Evolutionary conservation across 139 green algal genomes (phyloP).

Genomic region (Asterochloris erici): DNA sequence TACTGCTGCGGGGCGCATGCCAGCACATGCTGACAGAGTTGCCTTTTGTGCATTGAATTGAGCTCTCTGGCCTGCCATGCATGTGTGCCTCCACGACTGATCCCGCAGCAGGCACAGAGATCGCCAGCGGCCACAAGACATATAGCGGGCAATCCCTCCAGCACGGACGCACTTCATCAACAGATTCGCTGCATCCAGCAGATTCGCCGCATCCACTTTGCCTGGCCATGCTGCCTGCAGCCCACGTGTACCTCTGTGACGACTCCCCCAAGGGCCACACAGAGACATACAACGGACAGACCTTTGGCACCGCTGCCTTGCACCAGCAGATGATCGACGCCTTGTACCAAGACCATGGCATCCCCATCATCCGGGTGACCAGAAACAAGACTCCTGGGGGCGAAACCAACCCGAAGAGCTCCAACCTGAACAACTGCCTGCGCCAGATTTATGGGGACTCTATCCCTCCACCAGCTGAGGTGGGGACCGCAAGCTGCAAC

Average conservation of each 20-base stretch:
- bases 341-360: conserved; percentile 12
- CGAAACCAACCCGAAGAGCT: conserved; percentile 75
- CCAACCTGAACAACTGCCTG: conserved; percentile 72
- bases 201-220: too few relatives aligned
- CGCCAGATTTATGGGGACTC: conserved; percentile 43
- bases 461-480: conserved; percentile 8
- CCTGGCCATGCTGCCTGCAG: neutral
- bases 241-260: conserved; percentile 14
- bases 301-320: conserved; percentile 7
- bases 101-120: too few relatives aligned
- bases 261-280: conserved; percentile 15
- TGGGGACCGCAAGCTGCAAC: neutral
- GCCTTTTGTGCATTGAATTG: too few relatives aligned
- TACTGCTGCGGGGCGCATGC: too few relatives aligned
- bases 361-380: conserved; percentile 11
- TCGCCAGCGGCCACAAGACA: too few relatives aligned
- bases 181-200: too few relatives aligned
- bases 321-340: conserved; percentile 17
- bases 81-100: too few relatives aligned
- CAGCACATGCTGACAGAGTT: too few relatives aligned
- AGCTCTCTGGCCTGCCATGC: too few relatives aligned
- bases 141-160: too few relatives aligned
- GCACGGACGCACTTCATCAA: too few relatives aligned
- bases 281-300: conserved; percentile 10
- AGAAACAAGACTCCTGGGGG: conserved; percentile 14